A percentile compares a stretch with the other conserved stretches of the same genome.
Conservation (phyloP, 352 stramenopile genomes). For the Heterotrichella gracilis region DNA sequence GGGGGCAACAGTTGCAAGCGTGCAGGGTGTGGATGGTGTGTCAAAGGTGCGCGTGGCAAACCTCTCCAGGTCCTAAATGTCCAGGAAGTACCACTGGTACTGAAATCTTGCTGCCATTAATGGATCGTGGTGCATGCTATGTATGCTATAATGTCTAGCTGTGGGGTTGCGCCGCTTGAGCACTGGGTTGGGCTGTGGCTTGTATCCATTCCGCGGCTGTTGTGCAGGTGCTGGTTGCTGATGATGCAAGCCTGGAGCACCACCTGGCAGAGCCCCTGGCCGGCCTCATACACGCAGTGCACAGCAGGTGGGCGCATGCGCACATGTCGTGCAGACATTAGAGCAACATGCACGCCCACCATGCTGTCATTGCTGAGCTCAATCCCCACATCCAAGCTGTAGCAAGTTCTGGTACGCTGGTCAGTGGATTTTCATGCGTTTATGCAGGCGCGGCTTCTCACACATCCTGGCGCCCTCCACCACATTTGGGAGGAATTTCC, state of each 20-base stretch:
- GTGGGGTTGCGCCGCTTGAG: neutral
- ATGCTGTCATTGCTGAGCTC: constrained; percentile 17
- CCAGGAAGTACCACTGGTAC: neutral
- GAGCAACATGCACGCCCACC: neutral
- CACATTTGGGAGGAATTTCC: constrained; percentile 78
- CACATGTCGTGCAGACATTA: neutral
- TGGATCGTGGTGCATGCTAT: neutral
- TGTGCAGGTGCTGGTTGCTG: too few relatives aligned
- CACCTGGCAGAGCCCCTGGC: too few relatives aligned
- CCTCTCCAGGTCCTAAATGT: constrained; percentile 1
- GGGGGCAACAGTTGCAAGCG: constrained; percentile 11
- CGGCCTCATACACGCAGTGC: too few relatives aligned
- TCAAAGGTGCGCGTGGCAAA: constrained; percentile 14
- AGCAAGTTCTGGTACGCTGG: constrained; percentile 11
- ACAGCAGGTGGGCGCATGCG: too few relatives aligned
- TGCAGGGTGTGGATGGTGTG: constrained; percentile 16
- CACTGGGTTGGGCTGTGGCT: neutral
- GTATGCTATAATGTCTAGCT: neutral
- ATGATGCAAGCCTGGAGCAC: too few relatives aligned
- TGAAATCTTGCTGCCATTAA: neutral
- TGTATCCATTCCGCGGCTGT: neutral
- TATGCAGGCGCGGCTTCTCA: constrained; percentile 14
- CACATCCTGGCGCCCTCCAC: constrained; percentile 58
- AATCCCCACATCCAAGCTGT: too few relatives aligned
- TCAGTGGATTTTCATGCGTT: neutral